Percentiles rank a stretch among this genome's conserved stretches.
Evolutionary conservation across 148 eudicot genomes (phyloP).

Genomic region (Nepenthes gracilis): DNA sequence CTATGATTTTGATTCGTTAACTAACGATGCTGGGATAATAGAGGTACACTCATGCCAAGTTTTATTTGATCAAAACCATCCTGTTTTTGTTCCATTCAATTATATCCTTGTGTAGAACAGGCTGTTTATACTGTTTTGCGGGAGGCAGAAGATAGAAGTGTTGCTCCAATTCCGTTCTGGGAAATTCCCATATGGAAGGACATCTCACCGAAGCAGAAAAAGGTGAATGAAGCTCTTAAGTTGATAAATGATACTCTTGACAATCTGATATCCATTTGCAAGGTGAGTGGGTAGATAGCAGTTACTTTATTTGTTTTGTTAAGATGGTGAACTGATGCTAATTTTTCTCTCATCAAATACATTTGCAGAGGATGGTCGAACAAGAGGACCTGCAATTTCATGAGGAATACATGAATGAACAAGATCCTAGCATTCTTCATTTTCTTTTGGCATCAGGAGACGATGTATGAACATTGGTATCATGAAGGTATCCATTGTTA

Average conservation of each 20-base stretch:
- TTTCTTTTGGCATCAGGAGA: constrained; percentile 97
- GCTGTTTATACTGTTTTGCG: constrained; percentile 91
- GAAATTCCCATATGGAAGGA: constrained; percentile 98
- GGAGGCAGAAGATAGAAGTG: constrained; percentile 92
- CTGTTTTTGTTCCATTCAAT: constrained; percentile 7
- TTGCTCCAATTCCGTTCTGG: constrained; percentile 91
- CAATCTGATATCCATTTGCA: constrained; percentile 76
- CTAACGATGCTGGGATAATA: constrained; percentile 85
- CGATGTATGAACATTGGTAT: constrained; percentile 38
- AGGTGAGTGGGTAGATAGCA: constrained; percentile 40
- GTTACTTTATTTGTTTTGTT: not conserved
- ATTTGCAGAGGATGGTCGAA: constrained; percentile 87
- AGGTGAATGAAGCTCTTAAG: constrained; percentile 78
- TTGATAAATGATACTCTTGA: constrained; percentile 76
- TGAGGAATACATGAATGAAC: constrained; percentile 95
- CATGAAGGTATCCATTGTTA: constrained; percentile 3
- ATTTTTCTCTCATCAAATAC: constrained; percentile 3
- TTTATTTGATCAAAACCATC: not conserved
- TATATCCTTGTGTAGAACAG: constrained; percentile 32
- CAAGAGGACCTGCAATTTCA: constrained; percentile 90
- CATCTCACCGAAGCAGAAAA: constrained; percentile 72
- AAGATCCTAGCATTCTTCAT: constrained; percentile 98
- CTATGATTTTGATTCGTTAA: constrained; percentile 92
- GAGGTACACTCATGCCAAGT: constrained; percentile 38
- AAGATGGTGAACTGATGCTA: constrained; percentile 2